These are phyloP conservation scores for Ophiognomonia clavigignenti-juglandacearum DNA, from an alignment of 2,329 filamentous ascomycete genomes.

Conservation along the genomic window DNA sequence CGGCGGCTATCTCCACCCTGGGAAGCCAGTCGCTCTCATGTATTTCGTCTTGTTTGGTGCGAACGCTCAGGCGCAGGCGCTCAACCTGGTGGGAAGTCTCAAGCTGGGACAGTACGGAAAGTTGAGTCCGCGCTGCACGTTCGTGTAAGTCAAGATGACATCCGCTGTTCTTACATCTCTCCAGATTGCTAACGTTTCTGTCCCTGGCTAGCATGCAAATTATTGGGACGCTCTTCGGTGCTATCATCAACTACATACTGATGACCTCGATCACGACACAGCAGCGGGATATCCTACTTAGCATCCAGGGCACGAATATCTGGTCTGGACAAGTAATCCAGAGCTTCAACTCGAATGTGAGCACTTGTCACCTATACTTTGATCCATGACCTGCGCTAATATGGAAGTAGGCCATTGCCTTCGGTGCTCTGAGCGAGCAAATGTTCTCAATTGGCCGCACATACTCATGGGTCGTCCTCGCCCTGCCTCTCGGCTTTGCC, in stretches of 20 bases:
- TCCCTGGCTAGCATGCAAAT: slow-evolving; percentile 29
- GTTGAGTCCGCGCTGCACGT: slow-evolving; percentile 37
- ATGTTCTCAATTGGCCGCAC: slow-evolving; percentile 34
- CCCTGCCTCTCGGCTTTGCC: slow-evolving; percentile 36
- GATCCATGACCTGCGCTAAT: not conserved
- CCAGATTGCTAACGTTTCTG: not conserved
- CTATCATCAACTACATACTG: slow-evolving; percentile 40
- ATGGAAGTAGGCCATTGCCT: slow-evolving; percentile 5
- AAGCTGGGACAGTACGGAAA: slow-evolving; percentile 34
- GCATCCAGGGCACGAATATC: slow-evolving; percentile 37
- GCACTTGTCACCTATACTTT: not conserved
- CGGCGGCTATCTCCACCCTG: slow-evolving; percentile 40
- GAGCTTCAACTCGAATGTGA: slow-evolving; percentile 35
- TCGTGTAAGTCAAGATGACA: slow-evolving; percentile 20
- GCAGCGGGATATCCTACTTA: slow-evolving; percentile 34
- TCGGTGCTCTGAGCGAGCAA: slow-evolving; percentile 32
- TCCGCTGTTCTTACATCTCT: not conserved
- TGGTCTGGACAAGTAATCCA: slow-evolving; percentile 46
- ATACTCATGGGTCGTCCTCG: slow-evolving; percentile 34
- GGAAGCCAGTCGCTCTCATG: slow-evolving; percentile 36
- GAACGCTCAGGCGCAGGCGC: slow-evolving; percentile 28
- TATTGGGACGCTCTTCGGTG: slow-evolving; percentile 34
- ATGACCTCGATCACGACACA: slow-evolving; percentile 39
- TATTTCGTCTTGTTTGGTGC: slow-evolving; percentile 36
- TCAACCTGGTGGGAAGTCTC: slow-evolving; percentile 28